Evolutionary conservation across 208 protist genomes (phyloP), one percentile per base, ranked within the genome.

Genomic region (Acanthamoeba polyphaga): DNA sequence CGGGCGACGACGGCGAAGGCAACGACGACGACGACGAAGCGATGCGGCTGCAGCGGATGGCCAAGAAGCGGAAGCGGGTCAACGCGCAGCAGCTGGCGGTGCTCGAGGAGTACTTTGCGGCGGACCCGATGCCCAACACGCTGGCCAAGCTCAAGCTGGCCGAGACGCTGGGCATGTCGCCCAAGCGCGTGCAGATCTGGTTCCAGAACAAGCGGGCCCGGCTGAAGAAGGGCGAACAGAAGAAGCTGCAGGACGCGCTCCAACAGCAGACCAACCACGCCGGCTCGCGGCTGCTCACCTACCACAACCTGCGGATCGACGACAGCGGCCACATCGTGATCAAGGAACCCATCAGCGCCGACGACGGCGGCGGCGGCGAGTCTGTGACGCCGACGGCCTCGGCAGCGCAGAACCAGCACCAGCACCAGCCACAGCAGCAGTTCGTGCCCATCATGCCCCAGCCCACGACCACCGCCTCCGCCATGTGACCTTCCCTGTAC

Each of bases 161-260:
- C 70, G 70, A 80, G 70, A 80, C 70, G 29, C 70, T 80, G 22
- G 38, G 38, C 70, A 80, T 80, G 70, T 80, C 70, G n/a, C 70
- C 70, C 34, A 80, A 80, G 70, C n/a, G 70, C n/a, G 70, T 80
- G 29, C 70, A 80, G 38, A 80, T 80, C n/a, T 80, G 70, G 70
- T 80, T 80, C 70, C 70, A 80, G 70, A 80, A 80, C 70, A 80
- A 80, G 70, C 8, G 70, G 15, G 70, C 70, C 3, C 70, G 70
- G 13, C n/a, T 80, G 1, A 80, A 80, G 70, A 80, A 80, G 70
- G n/a, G 70, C 70, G 70, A 80, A 29, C 70, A 80, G 70, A 80
- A 80, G 70, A 80, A 80, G 70, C 8, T 80, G 70, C 70, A 80
- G 70, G 70, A 80, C 15, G 12, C 53, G 70, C 7, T 38, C 70